These are phyloP conservation scores for Daldinia sp. DNA, from an alignment of 2,329 filamentous ascomycete species.

Conservation along the genomic window DNA sequence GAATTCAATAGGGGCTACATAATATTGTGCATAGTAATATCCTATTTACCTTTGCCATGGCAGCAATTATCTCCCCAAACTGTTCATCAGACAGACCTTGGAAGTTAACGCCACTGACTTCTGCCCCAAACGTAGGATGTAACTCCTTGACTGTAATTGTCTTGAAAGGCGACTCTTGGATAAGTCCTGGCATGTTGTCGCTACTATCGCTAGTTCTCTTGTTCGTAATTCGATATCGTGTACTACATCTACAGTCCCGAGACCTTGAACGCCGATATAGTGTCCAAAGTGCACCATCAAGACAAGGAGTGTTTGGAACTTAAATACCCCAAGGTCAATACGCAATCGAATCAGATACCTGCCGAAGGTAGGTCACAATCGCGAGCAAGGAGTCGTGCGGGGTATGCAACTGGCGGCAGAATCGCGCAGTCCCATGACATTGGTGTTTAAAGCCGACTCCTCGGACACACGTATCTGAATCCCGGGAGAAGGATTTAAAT, in stretches of 20 bases:
- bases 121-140: conserved; percentile 51
- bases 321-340: conserved; percentile 16
- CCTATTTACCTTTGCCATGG: conserved; percentile 52
- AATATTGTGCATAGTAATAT: no score
- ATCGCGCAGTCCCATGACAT: conserved; percentile 34
- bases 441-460: conserved; percentile 19
- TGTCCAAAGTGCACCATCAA: background rate
- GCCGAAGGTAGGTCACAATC: conserved; percentile 37
- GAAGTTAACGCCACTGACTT: conserved; percentile 52
- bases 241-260: background rate
- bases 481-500: conserved; percentile 14
- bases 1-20: background rate
- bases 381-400: conserved; percentile 39
- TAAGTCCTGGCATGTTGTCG: conserved; percentile 48
- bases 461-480: conserved; percentile 8
- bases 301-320: conserved; percentile 2
- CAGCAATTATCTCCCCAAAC: conserved; percentile 50
- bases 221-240: background rate
- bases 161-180: conserved; percentile 47
- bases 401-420: conserved; percentile 40
- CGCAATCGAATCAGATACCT: conserved; percentile 39
- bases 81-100: conserved; percentile 51
- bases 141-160: conserved; percentile 47
- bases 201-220: background rate
- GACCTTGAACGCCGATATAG: background rate